Conservation (phyloP, 306 rosid species). For the Pterocarpus macrocarpus region DNA sequence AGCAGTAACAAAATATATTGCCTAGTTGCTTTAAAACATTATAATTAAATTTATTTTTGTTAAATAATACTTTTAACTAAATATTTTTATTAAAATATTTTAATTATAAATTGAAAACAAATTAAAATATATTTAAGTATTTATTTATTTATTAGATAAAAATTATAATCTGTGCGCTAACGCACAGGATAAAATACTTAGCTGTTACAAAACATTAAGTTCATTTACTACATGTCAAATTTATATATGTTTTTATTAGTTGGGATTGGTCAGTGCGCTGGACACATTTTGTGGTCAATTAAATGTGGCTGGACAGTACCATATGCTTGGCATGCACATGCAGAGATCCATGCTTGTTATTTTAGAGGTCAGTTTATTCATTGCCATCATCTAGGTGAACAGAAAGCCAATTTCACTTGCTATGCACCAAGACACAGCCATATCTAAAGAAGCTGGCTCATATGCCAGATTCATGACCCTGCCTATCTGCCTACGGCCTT, state of each 20-base stretch:
- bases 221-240: not conserved
- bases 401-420: constrained; percentile 44
- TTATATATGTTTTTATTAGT: constrained; percentile 34
- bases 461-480: constrained; percentile 67
- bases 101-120: too few relatives aligned
- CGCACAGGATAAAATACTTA: too few relatives aligned
- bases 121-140: too few relatives aligned
- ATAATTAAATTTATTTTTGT: too few relatives aligned
- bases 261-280: constrained; percentile 68
- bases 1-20: too few relatives aligned
- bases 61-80: too few relatives aligned
- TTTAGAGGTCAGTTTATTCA: constrained; percentile 49
- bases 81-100: too few relatives aligned
- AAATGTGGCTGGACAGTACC: constrained; percentile 70
- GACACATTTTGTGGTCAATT: constrained; percentile 75
- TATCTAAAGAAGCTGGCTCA: constrained; percentile 64
- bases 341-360: constrained; percentile 69
- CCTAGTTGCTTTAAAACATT: too few relatives aligned
- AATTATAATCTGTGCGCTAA: too few relatives aligned
- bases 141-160: too few relatives aligned
- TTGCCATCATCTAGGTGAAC: constrained; percentile 62
- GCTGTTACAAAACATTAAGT: too few relatives aligned
- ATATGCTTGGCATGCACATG: constrained; percentile 69
- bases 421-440: constrained; percentile 46
- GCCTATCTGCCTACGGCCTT: constrained; percentile 66